These are phyloP conservation scores for Leptographium radiaticola DNA, from an alignment of 2,329 filamentous ascomycete species.

Conservation along the genomic window DNA sequence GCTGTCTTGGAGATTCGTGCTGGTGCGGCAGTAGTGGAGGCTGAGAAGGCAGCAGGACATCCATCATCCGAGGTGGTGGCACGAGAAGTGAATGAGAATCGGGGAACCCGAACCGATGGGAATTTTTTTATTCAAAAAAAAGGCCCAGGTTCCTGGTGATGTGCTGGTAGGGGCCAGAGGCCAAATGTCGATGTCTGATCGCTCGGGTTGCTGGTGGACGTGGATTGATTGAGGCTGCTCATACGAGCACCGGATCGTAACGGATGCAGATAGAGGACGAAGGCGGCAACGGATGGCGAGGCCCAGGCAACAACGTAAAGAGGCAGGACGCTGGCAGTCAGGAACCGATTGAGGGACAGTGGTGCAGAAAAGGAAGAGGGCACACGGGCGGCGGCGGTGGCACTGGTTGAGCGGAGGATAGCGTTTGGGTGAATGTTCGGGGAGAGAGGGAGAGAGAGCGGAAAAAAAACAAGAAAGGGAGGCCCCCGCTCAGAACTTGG, in stretches of 20 bases:
- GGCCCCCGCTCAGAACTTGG: background rate
- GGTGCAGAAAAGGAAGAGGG: background rate
- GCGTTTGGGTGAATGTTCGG: background rate
- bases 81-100: background rate
- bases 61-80: constrained; percentile 30
- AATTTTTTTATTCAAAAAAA: background rate
- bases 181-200: background rate
- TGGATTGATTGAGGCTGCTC: background rate
- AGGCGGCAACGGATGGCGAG: no score
- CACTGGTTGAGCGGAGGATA: background rate
- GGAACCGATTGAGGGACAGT: background rate
- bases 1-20: constrained; percentile 41
- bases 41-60: constrained; percentile 48
- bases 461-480: background rate
- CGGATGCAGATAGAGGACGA: background rate
- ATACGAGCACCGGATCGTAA: background rate
- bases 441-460: background rate
- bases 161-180: background rate
- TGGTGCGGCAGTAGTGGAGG: constrained; percentile 45
- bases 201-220: background rate
- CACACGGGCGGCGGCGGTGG: background rate
- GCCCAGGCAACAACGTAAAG: background rate
- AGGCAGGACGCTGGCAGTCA: background rate
- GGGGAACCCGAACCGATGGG: background rate
- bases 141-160: background rate